Percentiles rank a stretch among this genome's conserved stretches.
Conservation (phyloP, 116 monocot genomes). For the Dioscorea cayenensis region DNA sequence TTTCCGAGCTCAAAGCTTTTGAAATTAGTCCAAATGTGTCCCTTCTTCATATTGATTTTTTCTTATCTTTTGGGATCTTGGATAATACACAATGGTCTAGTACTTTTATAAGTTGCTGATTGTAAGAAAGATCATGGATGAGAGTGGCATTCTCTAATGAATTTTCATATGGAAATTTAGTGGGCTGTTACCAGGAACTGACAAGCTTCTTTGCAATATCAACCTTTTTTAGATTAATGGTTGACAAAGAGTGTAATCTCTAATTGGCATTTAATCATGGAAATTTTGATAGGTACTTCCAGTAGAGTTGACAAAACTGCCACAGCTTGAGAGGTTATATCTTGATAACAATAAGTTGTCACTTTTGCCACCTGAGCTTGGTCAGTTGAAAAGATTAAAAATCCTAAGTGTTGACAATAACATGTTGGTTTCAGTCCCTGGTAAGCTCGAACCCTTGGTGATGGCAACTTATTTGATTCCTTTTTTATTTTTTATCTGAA, state of each 20-base stretch:
- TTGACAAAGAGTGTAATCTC: neutral
- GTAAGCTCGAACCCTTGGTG: conserved; percentile 27
- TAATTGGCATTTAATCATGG: neutral
- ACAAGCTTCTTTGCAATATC: neutral
- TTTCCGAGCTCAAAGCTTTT: neutral
- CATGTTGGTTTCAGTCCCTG: conserved; percentile 81
- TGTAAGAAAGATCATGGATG: neutral
- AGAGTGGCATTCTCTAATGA: neutral
- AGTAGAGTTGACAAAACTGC: conserved; percentile 62
- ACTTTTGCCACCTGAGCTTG: conserved; percentile 71
- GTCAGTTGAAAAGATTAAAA: conserved; percentile 63
- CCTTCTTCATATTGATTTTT: neutral
- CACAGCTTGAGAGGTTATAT: conserved; percentile 73
- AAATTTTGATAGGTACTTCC: conserved; percentile 66
- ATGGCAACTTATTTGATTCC: neutral
- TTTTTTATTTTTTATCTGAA: neutral
- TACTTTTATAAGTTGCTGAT: neutral
- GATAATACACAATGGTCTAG: neutral
- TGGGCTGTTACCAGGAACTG: neutral
- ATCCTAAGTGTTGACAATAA: conserved; percentile 84
- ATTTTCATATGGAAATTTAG: neutral
- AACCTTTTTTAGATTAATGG: neutral
- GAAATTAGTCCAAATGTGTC: neutral
- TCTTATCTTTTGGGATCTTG: neutral
- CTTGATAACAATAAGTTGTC: conserved; percentile 77